Evolutionary conservation across 225 moss, liverwort and hornwort species (phyloP).

Genomic region (Ulota crispa): DNA sequence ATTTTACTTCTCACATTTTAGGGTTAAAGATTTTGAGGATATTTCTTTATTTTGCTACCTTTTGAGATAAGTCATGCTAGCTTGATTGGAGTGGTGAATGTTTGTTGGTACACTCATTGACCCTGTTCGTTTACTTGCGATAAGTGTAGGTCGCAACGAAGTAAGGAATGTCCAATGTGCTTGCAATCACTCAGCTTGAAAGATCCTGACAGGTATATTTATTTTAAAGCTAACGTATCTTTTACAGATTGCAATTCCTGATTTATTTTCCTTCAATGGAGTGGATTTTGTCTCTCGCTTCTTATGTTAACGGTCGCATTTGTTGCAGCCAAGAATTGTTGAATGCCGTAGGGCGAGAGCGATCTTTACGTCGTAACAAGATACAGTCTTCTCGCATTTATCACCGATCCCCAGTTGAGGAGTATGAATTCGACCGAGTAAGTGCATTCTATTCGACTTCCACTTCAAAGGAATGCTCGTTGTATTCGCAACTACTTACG

Average conservation of each 20-base stretch:
- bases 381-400: slow-evolving; percentile 48
- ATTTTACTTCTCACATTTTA: neutral
- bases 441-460: slow-evolving; percentile 7
- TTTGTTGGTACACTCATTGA: neutral
- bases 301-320: neutral
- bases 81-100: neutral
- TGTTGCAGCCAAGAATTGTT: slow-evolving; percentile 63
- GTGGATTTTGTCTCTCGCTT: neutral
- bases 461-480: neutral
- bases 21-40: neutral
- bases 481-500: neutral
- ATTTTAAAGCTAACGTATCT: neutral
- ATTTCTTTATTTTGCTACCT: neutral
- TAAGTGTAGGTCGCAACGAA: slow-evolving; percentile 68
- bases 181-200: slow-evolving; percentile 75
- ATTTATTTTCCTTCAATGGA: neutral
- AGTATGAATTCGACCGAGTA: slow-evolving; percentile 67
- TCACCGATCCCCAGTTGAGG: slow-evolving; percentile 58
- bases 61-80: neutral
- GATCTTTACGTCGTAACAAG: slow-evolving; percentile 55
- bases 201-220: slow-evolving; percentile 64
- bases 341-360: slow-evolving; percentile 67
- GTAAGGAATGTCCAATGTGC: slow-evolving; percentile 89
- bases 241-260: neutral
- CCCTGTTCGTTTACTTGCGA: neutral